Evolutionary conservation across 148 eudicot genomes (phyloP).

Genomic region (Vaccinium myrtillus): DNA sequence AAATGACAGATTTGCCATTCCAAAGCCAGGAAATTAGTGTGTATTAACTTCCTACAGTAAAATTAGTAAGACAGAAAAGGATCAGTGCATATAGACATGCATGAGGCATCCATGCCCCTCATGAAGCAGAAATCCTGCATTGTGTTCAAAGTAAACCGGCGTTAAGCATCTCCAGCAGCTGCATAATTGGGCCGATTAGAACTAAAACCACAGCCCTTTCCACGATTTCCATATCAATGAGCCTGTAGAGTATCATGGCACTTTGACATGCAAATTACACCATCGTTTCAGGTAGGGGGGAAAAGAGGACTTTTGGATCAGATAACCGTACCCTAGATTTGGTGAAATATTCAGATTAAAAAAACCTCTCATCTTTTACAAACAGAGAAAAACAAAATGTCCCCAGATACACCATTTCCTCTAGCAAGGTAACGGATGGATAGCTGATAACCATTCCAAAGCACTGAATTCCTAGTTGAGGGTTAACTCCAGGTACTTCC

Average conservation of each 20-base stretch:
- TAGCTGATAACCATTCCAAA: background rate
- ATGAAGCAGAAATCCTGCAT: conserved; percentile 33
- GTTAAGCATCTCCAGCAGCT: conserved; percentile 48
- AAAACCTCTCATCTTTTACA: background rate
- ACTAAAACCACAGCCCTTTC: no score
- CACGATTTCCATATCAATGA: background rate
- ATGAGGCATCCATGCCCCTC: conserved; percentile 44
- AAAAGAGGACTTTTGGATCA: background rate
- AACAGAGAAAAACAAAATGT: background rate
- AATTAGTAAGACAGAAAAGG: conserved; percentile 23
- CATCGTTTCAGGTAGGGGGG: background rate
- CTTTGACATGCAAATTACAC: background rate
- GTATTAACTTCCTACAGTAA: conserved; percentile 38
- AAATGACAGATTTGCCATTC: background rate
- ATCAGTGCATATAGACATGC: conserved; percentile 33
- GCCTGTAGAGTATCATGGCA: background rate
- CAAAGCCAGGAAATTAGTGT: conserved; percentile 39
- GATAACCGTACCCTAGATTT: background rate
- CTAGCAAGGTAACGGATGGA: no score
- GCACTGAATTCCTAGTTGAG: background rate
- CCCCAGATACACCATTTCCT: background rate
- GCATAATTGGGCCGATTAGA: conserved; percentile 32
- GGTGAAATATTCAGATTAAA: background rate
- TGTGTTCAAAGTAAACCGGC: conserved; percentile 10
- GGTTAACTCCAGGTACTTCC: background rate